A percentile compares a stretch with the other conserved stretches of the same genome.
Conservation (phyloP, 768 basidiomycete species). For the Tricholoma saponaceum region DNA sequence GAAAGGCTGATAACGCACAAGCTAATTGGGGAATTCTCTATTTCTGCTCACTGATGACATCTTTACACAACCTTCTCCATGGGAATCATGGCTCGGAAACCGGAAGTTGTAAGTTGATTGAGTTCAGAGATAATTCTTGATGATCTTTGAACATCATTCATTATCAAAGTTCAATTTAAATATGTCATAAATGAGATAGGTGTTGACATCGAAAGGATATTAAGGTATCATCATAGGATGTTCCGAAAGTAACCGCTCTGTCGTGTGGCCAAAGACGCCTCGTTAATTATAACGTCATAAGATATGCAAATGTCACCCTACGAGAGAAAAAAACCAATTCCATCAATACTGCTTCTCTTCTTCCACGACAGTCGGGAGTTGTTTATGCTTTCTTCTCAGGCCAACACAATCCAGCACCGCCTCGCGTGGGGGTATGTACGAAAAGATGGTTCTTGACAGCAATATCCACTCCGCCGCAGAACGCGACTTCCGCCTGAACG, state of each 20-base stretch:
- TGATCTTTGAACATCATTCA: too few relatives aligned
- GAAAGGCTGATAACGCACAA: too few relatives aligned
- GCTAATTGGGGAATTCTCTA: too few relatives aligned
- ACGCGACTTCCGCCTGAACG: slow-evolving; percentile 4
- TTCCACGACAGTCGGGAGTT: not conserved
- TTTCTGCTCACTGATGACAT: too few relatives aligned
- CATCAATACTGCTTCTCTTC: not conserved
- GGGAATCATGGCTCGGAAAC: too few relatives aligned
- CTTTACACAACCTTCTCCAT: too few relatives aligned
- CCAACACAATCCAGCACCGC: slow-evolving; percentile 16
- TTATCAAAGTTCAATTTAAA: not conserved
- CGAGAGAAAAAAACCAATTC: not conserved
- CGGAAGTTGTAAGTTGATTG: too few relatives aligned
- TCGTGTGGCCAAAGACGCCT: not conserved
- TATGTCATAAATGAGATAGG: not conserved
- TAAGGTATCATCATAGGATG: not conserved
- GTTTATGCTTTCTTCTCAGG: slow-evolving; percentile 7
- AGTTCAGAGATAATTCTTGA: too few relatives aligned
- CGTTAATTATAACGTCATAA: not conserved
- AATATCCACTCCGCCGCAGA: not conserved
- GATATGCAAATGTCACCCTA: not conserved
- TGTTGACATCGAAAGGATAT: not conserved
- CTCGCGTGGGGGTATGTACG: slow-evolving; percentile 13
- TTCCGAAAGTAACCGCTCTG: too few relatives aligned
- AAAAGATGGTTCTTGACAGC: slow-evolving; percentile 1